A percentile compares a stretch with the other conserved stretches of the same genome.
Conservation (phyloP, 139 green algal genomes). For the Chlamydomonas schloesseri region DNA sequence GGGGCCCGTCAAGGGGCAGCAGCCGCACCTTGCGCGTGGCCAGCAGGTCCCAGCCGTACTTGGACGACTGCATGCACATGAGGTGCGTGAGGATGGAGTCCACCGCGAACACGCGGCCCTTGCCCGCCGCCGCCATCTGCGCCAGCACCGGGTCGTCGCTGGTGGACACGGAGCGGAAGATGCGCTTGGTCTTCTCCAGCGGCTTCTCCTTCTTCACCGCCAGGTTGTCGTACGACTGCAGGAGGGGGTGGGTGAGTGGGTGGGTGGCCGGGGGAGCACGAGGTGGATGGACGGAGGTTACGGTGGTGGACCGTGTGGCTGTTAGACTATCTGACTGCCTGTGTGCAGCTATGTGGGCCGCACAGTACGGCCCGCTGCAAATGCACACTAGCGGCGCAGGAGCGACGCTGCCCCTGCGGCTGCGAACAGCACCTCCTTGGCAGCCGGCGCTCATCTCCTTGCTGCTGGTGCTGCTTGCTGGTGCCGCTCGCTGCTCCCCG, state of each 20-base stretch:
- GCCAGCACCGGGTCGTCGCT: conserved; percentile 93
- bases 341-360: no score
- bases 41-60: conserved; percentile 95
- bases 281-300: no score
- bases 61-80: conserved; percentile 92
- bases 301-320: no score
- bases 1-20: no score
- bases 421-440: no score
- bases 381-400: no score
- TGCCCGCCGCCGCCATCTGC: conserved; percentile 73
- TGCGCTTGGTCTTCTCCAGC: conserved; percentile 79
- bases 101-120: conserved; percentile 90
- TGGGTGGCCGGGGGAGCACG: background rate
- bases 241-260: background rate
- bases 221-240: conserved; percentile 81
- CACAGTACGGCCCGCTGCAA: no score
- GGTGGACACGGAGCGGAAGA: conserved; percentile 86
- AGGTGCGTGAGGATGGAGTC: conserved; percentile 93
- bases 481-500: no score
- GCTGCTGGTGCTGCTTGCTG: no score
- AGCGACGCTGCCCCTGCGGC: no score
- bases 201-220: conserved; percentile 78
- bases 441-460: no score
- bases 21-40: conserved; percentile 61
- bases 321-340: no score